These are phyloP conservation scores for Umbelopsis sp. DNA, from an alignment of 192 early-diverging fungal species.

Conservation along the genomic window DNA sequence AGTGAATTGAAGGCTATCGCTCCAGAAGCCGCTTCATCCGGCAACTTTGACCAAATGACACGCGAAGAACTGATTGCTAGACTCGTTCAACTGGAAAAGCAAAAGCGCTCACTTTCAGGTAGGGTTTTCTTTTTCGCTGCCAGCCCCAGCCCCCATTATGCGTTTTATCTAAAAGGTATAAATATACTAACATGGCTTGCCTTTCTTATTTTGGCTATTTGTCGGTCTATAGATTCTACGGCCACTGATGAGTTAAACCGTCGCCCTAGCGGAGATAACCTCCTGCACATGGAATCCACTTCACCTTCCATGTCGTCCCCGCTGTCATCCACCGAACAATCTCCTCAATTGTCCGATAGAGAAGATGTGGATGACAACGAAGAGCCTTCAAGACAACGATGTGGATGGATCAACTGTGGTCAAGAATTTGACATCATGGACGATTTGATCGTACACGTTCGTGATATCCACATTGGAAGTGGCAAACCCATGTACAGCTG, in stretches of 20 bases:
- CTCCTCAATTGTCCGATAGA: conserved; percentile 7
- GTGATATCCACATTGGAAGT: conserved; percentile 57
- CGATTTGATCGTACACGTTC: conserved; percentile 55
- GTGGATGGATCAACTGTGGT: conserved; percentile 56
- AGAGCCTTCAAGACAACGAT: conserved; percentile 37
- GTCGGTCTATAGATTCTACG: neutral
- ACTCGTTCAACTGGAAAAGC: conserved; percentile 28
- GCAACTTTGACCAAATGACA: conserved; percentile 22
- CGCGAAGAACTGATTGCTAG: conserved; percentile 29
- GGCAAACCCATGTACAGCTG: conserved; percentile 60
- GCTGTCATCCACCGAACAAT: conserved; percentile 17
- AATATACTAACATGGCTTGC: neutral
- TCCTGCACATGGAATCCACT: conserved; percentile 3
- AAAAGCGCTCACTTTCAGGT: conserved; percentile 19
- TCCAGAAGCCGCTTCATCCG: neutral
- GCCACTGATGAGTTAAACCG: conserved; percentile 15
- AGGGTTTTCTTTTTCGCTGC: neutral
- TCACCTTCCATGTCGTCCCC: conserved; percentile 21
- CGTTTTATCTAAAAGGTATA: neutral
- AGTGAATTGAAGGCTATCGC: conserved; percentile 4
- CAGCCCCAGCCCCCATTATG: neutral
- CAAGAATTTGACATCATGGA: conserved; percentile 47
- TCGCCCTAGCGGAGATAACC: conserved; percentile 14
- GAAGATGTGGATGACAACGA: conserved; percentile 35
- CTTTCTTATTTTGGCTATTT: conserved; percentile 9